A percentile compares a stretch with the other conserved stretches of the same genome.
Evolutionary conservation across 2,329 filamentous ascomycete species (phyloP).

Genomic region (Penicillium sp.): DNA sequence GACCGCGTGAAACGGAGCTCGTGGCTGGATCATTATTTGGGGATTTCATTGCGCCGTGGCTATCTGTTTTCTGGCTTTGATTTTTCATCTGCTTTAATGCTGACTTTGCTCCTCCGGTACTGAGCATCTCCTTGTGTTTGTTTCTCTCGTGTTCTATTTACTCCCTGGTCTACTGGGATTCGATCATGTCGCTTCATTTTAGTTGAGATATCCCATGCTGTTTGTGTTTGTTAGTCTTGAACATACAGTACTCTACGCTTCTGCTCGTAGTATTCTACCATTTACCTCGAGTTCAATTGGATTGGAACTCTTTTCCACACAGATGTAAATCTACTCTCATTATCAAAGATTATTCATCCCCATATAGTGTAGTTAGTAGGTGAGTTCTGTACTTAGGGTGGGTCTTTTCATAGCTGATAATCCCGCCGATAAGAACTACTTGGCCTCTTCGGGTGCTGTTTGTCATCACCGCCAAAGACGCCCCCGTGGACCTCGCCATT

Average conservation of each 20-base stretch:
- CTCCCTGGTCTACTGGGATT: not conserved
- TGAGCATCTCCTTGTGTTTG: constrained; percentile 5
- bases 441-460: constrained; percentile 35
- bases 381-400: no score
- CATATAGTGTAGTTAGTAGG: no score
- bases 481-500: constrained; percentile 5
- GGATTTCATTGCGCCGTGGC: not conserved
- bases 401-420: not conserved
- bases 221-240: constrained; percentile 3
- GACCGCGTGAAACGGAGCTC: not conserved
- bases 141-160: constrained; percentile 3
- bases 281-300: no score
- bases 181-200: constrained; percentile 11
- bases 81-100: not conserved
- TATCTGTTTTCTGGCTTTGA: constrained; percentile 1
- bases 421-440: constrained; percentile 27
- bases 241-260: not conserved
- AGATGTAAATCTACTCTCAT: no score
- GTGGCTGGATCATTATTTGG: constrained; percentile 11
- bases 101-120: not conserved
- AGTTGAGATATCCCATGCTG: constrained; percentile 26
- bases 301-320: no score
- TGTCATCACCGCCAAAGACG: constrained; percentile 21
- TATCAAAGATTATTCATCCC: no score
- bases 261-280: no score